Evolutionary conservation across 2,329 filamentous ascomycete species (phyloP), one percentile per base, ranked within the genome.

Genomic region (Dactylellina cionopaga): DNA sequence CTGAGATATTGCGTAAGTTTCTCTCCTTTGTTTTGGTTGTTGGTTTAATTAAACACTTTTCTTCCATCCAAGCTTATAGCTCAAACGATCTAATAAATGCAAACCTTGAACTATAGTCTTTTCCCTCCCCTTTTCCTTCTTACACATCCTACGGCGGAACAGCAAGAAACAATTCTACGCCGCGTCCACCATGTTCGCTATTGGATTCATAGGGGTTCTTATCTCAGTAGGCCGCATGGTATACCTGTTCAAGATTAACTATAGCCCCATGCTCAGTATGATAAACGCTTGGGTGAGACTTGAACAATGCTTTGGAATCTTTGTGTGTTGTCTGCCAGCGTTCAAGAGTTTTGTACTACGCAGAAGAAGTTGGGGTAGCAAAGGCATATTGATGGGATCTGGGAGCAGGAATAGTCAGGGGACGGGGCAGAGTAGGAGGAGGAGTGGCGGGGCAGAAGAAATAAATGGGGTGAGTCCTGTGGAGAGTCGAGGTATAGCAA

Each of bases 241-340:
- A 4, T 70, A 70, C 13, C 22, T 35, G 2, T 55, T 33, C 27
- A 39, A 17, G 1, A 35, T 24, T 31, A 25, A 22, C 3, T 1
- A 24, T 3, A 41, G 43, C 13, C 24, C 56, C 7, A 29, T 49
- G 2, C 27, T 70, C 15, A 41, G 56, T 6, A 43, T 70, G 41
- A 13, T 54, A 15, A 39, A 55, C n/a, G 39, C 46, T 3, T 49
- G 46, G 55, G 35, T 56, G 15, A 24, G 35, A 31, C 24, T 70
- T 10, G 65, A 70, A 22, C 65, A 70, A 35, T 37, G 31, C 2
- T 33, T 70, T 29, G 65, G 65, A 1, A 70, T 70, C 9, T 19
- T 63, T 6, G 46, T 70, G 9, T 70, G 65, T 7, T 70, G 65
- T n/a, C 49, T 70, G 3, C 65, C 65, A 5, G 65, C 65, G 3